Conservation (phyloP, 1,139 yeast species). For the Suhomyces coccinellae region DNA sequence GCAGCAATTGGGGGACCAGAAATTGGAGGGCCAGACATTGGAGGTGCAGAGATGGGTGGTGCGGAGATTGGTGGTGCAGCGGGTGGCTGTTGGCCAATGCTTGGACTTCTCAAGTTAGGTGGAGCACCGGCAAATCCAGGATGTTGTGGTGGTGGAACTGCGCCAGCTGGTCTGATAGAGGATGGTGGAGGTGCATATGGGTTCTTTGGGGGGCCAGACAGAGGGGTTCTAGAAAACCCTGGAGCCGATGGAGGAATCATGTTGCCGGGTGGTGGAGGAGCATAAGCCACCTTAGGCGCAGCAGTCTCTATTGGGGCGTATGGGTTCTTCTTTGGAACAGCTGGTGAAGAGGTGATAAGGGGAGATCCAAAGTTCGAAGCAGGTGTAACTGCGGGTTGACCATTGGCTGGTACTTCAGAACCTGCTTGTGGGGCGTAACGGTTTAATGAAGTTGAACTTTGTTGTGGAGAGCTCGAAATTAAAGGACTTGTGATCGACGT, state of each 20-base stretch:
- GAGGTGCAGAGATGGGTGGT: constrained; percentile 14
- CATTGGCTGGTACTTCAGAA: constrained; percentile 7
- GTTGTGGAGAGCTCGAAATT: constrained; percentile 18
- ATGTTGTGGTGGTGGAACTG: constrained; percentile 23
- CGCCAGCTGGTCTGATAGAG: constrained; percentile 6
- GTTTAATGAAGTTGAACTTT: constrained; percentile 20
- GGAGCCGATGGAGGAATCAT: constrained; percentile 6
- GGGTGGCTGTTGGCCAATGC: constrained; percentile 8
- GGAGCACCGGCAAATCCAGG: constrained; percentile 20
- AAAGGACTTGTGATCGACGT: constrained; percentile 20
- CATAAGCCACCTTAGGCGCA: constrained; percentile 16
- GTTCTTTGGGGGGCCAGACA: constrained; percentile 36
- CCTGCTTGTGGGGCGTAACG: constrained; percentile 46
- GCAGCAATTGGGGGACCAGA: constrained; percentile 24
- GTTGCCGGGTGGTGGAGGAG: constrained; percentile 13
- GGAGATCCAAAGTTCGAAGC: constrained; percentile 4
- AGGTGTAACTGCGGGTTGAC: constrained; percentile 15
- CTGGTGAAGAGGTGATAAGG: constrained; percentile 11
- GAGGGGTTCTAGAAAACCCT: constrained; percentile 12
- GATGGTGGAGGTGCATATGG: constrained; percentile 38
- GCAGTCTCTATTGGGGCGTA: constrained; percentile 18
- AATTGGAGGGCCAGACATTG: constrained; percentile 15
- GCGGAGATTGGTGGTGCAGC: constrained; percentile 12
- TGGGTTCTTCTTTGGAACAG: constrained; percentile 22
- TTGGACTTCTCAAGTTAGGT: constrained; percentile 18